These are phyloP conservation scores for Hansenula lynferdii DNA, from an alignment of 1,139 yeast genomes.

Conservation along the genomic window DNA sequence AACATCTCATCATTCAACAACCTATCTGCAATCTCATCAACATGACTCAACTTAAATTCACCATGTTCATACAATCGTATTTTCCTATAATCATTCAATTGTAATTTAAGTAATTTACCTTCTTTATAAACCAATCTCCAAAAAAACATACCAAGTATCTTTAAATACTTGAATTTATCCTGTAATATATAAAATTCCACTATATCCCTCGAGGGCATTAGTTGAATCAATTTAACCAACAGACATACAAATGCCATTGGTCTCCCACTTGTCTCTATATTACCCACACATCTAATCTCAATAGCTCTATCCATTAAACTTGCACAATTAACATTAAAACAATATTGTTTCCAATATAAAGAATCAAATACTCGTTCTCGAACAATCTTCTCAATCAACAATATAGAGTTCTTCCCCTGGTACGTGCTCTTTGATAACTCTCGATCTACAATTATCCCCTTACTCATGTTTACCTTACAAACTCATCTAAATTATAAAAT, in stretches of 20 bases:
- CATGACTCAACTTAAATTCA: slow-evolving; percentile 29
- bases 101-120: slow-evolving; percentile 35
- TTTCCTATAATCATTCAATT: slow-evolving; percentile 42
- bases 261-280: slow-evolving; percentile 39
- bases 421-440: slow-evolving; percentile 27
- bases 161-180: slow-evolving; percentile 49
- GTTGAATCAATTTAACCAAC: slow-evolving; percentile 47
- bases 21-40: slow-evolving; percentile 51
- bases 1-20: slow-evolving; percentile 40
- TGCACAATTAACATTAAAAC: slow-evolving; percentile 41
- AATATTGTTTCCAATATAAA: slow-evolving; percentile 51
- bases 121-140: slow-evolving; percentile 37
- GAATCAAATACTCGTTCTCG: slow-evolving; percentile 58
- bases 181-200: slow-evolving; percentile 41
- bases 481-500: no score
- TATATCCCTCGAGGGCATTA: slow-evolving; percentile 44
- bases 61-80: slow-evolving; percentile 29
- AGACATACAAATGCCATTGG: slow-evolving; percentile 55
- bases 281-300: slow-evolving; percentile 36
- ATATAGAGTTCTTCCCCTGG: slow-evolving; percentile 42
- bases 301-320: slow-evolving; percentile 32
- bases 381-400: slow-evolving; percentile 53
- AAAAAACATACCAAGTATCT: slow-evolving; percentile 45
- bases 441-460: slow-evolving; percentile 22
- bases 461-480: no score